Percentiles rank a stretch among this genome's conserved stretches.
phyloP scores from a whole-genome alignment of 1,284 basidiomycete genomes.

The Malassezia pachydermatis region DNA sequence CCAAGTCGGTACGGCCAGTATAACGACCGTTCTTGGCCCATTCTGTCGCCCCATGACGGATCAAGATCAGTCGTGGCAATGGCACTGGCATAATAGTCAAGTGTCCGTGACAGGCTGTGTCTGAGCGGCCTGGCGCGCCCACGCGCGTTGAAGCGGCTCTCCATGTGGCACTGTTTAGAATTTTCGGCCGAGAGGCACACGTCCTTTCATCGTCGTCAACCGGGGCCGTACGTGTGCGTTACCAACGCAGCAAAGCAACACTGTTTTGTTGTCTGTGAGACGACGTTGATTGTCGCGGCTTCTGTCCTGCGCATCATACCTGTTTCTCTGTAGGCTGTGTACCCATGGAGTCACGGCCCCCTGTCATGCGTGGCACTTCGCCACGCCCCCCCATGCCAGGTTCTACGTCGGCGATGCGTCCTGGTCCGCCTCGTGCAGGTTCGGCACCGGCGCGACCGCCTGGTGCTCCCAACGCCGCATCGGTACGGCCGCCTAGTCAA shows the following conservation, averaged over 20 bases:
- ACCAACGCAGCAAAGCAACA: too few relatives aligned
- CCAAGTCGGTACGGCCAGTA: slow-evolving; percentile 41
- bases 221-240: too few relatives aligned
- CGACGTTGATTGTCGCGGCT: too few relatives aligned
- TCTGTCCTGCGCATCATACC: too few relatives aligned
- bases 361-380: slow-evolving; percentile 14
- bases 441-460: background rate
- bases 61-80: slow-evolving; percentile 43
- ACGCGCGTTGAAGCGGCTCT: too few relatives aligned
- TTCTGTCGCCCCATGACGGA: slow-evolving; percentile 45
- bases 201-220: too few relatives aligned
- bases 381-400: slow-evolving; percentile 11
- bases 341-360: slow-evolving; percentile 15
- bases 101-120: background rate
- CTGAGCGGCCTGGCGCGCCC: too few relatives aligned
- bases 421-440: background rate
- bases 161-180: too few relatives aligned
- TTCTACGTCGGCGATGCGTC: background rate
- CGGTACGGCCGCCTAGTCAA: background rate
- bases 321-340: too few relatives aligned
- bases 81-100: background rate
- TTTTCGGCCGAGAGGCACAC: too few relatives aligned
- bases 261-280: too few relatives aligned
- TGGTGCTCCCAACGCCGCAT: background rate
- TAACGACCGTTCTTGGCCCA: slow-evolving; percentile 45